phyloP scores from a whole-genome alignment of 257 asterid species.

The Solanum megistacrolobum region DNA sequence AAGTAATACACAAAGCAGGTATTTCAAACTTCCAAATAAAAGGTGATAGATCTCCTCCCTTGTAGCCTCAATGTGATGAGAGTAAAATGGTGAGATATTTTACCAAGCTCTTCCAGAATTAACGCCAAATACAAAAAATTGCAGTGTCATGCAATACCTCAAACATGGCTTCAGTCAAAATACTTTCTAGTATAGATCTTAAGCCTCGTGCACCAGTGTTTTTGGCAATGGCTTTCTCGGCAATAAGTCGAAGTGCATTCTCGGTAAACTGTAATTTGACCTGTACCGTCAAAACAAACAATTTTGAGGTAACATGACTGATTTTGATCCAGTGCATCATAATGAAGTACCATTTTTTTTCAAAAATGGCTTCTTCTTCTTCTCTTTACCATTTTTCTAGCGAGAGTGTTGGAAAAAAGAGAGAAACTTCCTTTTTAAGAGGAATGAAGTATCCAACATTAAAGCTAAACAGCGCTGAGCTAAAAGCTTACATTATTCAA shows the following conservation, averaged over 20 bases:
- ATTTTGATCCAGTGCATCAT: not conserved
- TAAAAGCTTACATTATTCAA: conserved; percentile 60
- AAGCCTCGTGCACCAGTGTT: conserved; percentile 94
- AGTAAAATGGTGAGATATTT: not conserved
- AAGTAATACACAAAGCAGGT: not conserved
- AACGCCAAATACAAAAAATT: not conserved
- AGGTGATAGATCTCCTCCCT: not conserved
- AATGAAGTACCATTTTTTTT: not conserved
- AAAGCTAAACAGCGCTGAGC: not conserved
- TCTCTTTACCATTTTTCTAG: not conserved
- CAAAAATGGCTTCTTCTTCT: not conserved
- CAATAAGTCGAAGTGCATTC: conserved; percentile 57
- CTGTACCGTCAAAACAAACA: conserved; percentile 19
- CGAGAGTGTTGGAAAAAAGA: not conserved
- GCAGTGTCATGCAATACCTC: conserved; percentile 34
- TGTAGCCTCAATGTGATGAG: not conserved
- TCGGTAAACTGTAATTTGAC: conserved; percentile 63
- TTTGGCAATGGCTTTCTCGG: conserved; percentile 64
- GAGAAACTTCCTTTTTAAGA: not conserved
- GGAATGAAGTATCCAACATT: not conserved
- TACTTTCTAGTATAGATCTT: conserved; percentile 78
- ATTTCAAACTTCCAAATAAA: not conserved
- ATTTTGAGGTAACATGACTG: not conserved
- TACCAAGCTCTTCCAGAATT: not conserved
- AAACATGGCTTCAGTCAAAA: conserved; percentile 88